Percentiles rank a stretch among this genome's conserved stretches.
phyloP scores from a whole-genome alignment of 1,284 basidiomycete species.

The Coriolopsis trogii region DNA sequence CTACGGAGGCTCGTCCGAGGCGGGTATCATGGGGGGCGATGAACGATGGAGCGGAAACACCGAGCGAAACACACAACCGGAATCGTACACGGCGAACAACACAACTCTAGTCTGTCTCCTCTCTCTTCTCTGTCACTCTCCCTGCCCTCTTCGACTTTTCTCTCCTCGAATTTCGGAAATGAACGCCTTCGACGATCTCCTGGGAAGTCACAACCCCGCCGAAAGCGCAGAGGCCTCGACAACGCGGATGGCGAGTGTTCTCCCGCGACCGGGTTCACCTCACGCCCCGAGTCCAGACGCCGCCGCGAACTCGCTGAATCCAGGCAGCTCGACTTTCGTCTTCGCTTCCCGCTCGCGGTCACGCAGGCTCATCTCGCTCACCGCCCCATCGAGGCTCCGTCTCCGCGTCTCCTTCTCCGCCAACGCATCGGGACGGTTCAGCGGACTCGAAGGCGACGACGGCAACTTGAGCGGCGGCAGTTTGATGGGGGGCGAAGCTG shows the following conservation, averaged over 20 bases:
- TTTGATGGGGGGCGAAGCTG: slow-evolving; percentile 68
- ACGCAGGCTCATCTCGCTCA: slow-evolving; percentile 21
- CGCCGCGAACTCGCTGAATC: slow-evolving; percentile 65
- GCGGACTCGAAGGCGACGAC: slow-evolving; percentile 33
- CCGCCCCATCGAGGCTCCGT: slow-evolving; percentile 27
- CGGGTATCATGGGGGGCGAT: background rate
- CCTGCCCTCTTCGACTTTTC: too few species aligned
- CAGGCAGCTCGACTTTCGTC: slow-evolving; percentile 49
- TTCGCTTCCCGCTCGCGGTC: slow-evolving; percentile 22
- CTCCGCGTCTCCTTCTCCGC: slow-evolving; percentile 18
- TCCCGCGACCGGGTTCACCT: background rate
- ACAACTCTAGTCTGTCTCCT: too few species aligned
- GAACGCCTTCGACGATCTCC: background rate
- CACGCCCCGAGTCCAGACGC: slow-evolving; percentile 38
- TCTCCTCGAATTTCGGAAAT: background rate
- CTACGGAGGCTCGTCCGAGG: background rate
- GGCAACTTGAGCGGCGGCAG: slow-evolving; percentile 64
- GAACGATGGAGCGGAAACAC: background rate
- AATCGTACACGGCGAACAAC: background rate
- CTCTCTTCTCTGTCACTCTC: too few species aligned
- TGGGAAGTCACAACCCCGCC: too few species aligned
- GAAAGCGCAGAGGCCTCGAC: too few species aligned
- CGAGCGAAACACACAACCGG: background rate
- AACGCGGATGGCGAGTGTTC: background rate
- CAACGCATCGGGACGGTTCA: slow-evolving; percentile 20